A percentile compares a stretch with the other conserved stretches of the same genome.
Evolutionary conservation across 371 early-diverging fungal species (phyloP).

Genomic region (Mucor sp.): DNA sequence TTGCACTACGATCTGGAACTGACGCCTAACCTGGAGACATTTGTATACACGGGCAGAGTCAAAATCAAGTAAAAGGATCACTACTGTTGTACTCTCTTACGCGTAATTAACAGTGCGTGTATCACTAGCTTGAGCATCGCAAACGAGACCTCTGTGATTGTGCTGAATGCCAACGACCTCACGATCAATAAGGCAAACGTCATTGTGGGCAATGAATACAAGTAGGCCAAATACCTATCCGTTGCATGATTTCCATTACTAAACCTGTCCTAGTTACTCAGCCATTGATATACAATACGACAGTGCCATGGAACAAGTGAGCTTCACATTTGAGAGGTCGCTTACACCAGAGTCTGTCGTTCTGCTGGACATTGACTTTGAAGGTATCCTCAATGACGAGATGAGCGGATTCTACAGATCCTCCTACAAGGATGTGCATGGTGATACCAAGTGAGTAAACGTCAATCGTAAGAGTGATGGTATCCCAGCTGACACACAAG

Average conservation of each 20-base stretch:
- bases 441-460: slow-evolving; percentile 53
- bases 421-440: slow-evolving; percentile 65
- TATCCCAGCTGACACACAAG: not conserved
- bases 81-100: not conserved
- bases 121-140: slow-evolving; percentile 44
- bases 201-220: not conserved
- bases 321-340: slow-evolving; percentile 55
- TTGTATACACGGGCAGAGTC: slow-evolving; percentile 70
- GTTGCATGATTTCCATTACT: not conserved
- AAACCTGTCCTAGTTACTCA: slow-evolving; percentile 4
- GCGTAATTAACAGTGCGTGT: not conserved
- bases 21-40: slow-evolving; percentile 68
- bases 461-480: not conserved
- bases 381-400: slow-evolving; percentile 76
- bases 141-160: slow-evolving; percentile 54
- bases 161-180: slow-evolving; percentile 64
- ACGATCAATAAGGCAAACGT: slow-evolving; percentile 37
- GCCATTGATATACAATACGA: slow-evolving; percentile 49
- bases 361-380: slow-evolving; percentile 60
- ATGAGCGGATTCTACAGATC: slow-evolving; percentile 89
- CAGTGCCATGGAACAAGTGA: slow-evolving; percentile 57
- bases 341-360: slow-evolving; percentile 54
- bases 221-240: slow-evolving; percentile 26
- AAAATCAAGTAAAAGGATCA: slow-evolving; percentile 26
- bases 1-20: slow-evolving; percentile 75